A percentile compares a stretch with the other conserved stretches of the same genome.
These are phyloP conservation scores for Lachancea thermotolerans DNA, from an alignment of 805 yeast species.

Conservation along the genomic window DNA sequence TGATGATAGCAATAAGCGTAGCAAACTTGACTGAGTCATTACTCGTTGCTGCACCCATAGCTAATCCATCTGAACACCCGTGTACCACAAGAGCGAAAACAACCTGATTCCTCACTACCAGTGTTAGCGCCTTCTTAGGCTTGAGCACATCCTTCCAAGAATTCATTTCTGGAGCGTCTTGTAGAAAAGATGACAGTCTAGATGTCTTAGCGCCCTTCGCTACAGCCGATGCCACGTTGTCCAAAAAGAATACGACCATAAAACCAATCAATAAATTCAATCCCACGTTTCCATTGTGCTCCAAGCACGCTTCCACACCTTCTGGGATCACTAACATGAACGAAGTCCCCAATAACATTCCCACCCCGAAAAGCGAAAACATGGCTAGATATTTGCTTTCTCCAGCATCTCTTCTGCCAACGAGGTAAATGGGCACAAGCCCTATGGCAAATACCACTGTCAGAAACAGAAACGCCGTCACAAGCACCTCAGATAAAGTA, in stretches of 20 bases:
- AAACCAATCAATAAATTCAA: conserved; percentile 45
- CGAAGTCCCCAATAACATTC: conserved; percentile 49
- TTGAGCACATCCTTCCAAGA: conserved; percentile 18
- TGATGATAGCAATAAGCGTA: conserved; percentile 48
- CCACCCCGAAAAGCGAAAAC: conserved; percentile 47
- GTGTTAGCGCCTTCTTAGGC: conserved; percentile 22
- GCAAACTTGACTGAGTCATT: conserved; percentile 34
- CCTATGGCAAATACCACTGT: conserved; percentile 27
- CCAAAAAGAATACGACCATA: conserved; percentile 40
- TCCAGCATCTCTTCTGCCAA: conserved; percentile 9
- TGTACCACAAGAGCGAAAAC: conserved; percentile 56
- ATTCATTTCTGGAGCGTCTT: conserved; percentile 2
- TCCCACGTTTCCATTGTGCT: conserved; percentile 37
- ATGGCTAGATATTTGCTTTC: conserved; percentile 25
- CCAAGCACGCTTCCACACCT: conserved; percentile 40
- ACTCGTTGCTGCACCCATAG: conserved; percentile 48
- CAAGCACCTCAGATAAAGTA: conserved; percentile 2
- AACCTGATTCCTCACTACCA: conserved; percentile 39
- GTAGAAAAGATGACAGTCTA: conserved; percentile 1
- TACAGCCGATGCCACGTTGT: conserved; percentile 27
- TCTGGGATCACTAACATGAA: conserved; percentile 52
- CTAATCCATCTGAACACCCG: conserved; percentile 57
- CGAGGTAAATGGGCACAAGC: conserved; percentile 21
- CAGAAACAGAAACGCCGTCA: conserved; percentile 15
- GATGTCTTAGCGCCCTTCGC: background rate